Evolutionary conservation across 768 basidiomycete species (phyloP), one percentile per base, ranked within the genome.

Genomic region (Tricholoma terreum): DNA sequence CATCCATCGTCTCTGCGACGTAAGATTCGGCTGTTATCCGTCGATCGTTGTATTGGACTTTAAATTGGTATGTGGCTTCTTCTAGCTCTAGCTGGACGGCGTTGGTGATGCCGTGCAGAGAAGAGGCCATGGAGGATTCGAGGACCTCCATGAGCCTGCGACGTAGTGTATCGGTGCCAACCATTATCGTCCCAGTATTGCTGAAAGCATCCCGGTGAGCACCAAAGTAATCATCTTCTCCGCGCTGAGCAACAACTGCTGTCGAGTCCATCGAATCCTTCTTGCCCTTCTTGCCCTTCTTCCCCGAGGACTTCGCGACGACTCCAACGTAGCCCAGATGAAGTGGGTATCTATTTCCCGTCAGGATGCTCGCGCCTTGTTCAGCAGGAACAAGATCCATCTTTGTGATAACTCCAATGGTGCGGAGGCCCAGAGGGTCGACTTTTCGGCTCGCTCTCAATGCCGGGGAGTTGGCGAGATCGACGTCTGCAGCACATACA

Each of bases 291-390:
- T n/a, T n/a, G n/a, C 78, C 70, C 59, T 75, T 80, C 64, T 87
- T 83, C 63, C 82, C 77, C 46, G 85, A 66, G 24, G 87, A 80
- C 72, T 96, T 98, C 63, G 92, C 84, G 2, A 99, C 91, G 19
- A 99, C 96, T 21, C 97, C 97, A 22, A 99, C 91, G 64, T 99
- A 98, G 12, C 97, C 97, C 0, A 99, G 82, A 63, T 97, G 94
- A 9, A 99, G 80, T n/a, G 97, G 97, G 67, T 99, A 99, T 51
- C 94, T 80, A 67, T 96, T 94, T 0, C 94, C 94, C 14, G 84
- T 75, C 11, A 99, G 77, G 58, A 98, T 93, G 33, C 69, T 61
- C 0, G 86, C 90, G 10, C 96, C 97, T 58, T 87, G 81, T 54
- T 91, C 89, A 3, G 96, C 84, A 38, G 87, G 79, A 15, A 99